Percentiles rank a stretch among this genome's conserved stretches.
Evolutionary conservation across 805 yeast genomes (phyloP).

Genomic region (Candida schatavii): DNA sequence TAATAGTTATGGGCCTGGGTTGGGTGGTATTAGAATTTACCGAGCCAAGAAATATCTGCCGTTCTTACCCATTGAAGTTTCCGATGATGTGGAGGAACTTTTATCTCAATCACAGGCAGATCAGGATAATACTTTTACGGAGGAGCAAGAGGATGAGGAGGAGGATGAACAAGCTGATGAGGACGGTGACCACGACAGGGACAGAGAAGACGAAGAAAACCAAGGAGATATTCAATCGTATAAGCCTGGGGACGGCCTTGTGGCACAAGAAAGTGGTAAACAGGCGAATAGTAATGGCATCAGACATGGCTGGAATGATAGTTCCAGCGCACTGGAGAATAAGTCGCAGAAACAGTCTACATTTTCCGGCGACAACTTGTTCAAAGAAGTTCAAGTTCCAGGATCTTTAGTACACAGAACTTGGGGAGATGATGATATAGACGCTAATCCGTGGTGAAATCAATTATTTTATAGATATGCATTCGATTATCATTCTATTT

Average conservation of each 20-base stretch:
- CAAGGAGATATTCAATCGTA: constrained; percentile 8
- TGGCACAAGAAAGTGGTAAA: not conserved
- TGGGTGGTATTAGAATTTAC: constrained; percentile 55
- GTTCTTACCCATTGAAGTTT: constrained; percentile 60
- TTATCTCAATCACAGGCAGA: constrained; percentile 26
- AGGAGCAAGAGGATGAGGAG: constrained; percentile 19
- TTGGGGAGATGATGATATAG: constrained; percentile 50
- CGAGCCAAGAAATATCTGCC: constrained; percentile 67
- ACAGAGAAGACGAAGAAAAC: constrained; percentile 10
- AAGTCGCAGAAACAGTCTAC: not conserved
- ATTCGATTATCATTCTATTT: not conserved
- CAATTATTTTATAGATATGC: not conserved
- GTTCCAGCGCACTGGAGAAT: not conserved
- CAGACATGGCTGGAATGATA: too few species aligned
- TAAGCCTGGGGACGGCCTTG: constrained; percentile 5
- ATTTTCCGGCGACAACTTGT: constrained; percentile 42
- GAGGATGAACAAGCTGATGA: constrained; percentile 21
- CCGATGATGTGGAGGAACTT: constrained; percentile 71
- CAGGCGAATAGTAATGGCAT: not conserved
- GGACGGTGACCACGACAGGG: constrained; percentile 15
- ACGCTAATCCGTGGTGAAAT: constrained; percentile 67
- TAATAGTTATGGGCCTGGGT: constrained; percentile 72
- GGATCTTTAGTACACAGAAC: constrained; percentile 48
- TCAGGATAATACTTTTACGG: constrained; percentile 31
- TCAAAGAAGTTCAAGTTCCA: constrained; percentile 49